These are phyloP conservation scores for Plasmodium vinckei DNA, from an alignment of 169 alveolate genomes.

Conservation along the genomic window DNA sequence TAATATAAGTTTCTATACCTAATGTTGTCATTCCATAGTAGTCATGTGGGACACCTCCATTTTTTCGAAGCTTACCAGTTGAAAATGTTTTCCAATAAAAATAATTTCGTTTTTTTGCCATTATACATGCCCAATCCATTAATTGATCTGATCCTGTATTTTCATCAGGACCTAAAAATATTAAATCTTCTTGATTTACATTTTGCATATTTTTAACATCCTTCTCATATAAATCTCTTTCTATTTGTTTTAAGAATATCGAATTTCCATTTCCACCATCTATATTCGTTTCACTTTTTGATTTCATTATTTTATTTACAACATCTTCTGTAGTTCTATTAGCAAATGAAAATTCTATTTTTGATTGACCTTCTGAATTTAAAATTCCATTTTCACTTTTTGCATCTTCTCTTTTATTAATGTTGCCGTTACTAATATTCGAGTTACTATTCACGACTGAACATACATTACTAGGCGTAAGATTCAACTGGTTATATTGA, in stretches of 20 bases:
- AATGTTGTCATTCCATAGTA: slow-evolving; percentile 91
- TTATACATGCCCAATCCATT: slow-evolving; percentile 90
- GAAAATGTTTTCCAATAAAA: slow-evolving; percentile 89
- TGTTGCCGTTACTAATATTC: not conserved
- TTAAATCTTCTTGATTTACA: slow-evolving; percentile 12
- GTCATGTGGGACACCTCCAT: slow-evolving; percentile 94
- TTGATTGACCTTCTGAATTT: no score
- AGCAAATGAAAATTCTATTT: not conserved
- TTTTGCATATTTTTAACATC: not conserved
- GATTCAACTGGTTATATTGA: no score
- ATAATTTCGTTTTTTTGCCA: slow-evolving; percentile 84
- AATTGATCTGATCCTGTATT: slow-evolving; percentile 89
- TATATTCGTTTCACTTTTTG: no score
- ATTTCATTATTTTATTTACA: no score
- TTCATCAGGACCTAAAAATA: slow-evolving; percentile 86
- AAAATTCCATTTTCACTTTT: not conserved
- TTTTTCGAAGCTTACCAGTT: slow-evolving; percentile 88
- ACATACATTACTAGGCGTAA: no score
- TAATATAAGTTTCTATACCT: slow-evolving; percentile 79
- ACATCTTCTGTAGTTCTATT: not conserved
- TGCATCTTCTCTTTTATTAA: not conserved
- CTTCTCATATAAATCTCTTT: slow-evolving; percentile 43
- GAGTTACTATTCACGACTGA: not conserved
- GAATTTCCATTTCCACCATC: no score
- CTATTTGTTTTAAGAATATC: not conserved